phyloP scores from a whole-genome alignment of 2,329 filamentous ascomycete genomes.

The Ascochyta koolunga region DNA sequence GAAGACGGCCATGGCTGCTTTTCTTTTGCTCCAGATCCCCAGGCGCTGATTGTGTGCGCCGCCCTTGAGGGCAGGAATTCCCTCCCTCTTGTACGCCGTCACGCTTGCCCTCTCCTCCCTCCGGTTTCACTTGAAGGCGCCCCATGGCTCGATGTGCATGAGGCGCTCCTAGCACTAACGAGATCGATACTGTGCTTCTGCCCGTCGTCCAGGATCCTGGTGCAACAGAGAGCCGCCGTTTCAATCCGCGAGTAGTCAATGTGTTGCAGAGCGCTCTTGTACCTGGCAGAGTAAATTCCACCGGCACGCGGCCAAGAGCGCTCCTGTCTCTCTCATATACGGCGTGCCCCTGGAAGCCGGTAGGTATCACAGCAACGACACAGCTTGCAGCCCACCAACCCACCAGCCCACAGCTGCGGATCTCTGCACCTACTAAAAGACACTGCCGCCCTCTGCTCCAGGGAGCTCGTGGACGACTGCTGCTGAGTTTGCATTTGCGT shows the following conservation, averaged over 20 bases:
- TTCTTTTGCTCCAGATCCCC: slow-evolving; percentile 42
- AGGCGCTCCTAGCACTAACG: slow-evolving; percentile 45
- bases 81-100: slow-evolving; percentile 47
- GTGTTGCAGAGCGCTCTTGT: slow-evolving; percentile 49
- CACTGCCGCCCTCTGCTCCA: slow-evolving; percentile 35
- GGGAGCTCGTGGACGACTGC: slow-evolving; percentile 44
- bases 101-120: slow-evolving; percentile 38
- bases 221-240: slow-evolving; percentile 48
- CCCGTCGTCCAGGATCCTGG: slow-evolving; percentile 39
- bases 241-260: slow-evolving; percentile 43
- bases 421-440: slow-evolving; percentile 48
- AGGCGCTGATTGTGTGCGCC: slow-evolving; percentile 36
- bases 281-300: slow-evolving; percentile 45
- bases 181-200: slow-evolving; percentile 40
- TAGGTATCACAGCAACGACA: slow-evolving; percentile 49
- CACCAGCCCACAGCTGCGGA: slow-evolving; percentile 42
- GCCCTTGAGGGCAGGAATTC: slow-evolving; percentile 36
- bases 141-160: slow-evolving; percentile 48
- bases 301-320: slow-evolving; percentile 42
- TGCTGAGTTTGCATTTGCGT: slow-evolving; percentile 16
- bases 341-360: slow-evolving; percentile 45
- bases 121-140: slow-evolving; percentile 45
- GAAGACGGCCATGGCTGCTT: slow-evolving; percentile 34
- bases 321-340: slow-evolving; percentile 48
- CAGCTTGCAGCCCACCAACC: slow-evolving; percentile 43